Evolutionary conservation across 208 protist species (phyloP).

Genomic region (Trichomonas vaginalis): DNA sequence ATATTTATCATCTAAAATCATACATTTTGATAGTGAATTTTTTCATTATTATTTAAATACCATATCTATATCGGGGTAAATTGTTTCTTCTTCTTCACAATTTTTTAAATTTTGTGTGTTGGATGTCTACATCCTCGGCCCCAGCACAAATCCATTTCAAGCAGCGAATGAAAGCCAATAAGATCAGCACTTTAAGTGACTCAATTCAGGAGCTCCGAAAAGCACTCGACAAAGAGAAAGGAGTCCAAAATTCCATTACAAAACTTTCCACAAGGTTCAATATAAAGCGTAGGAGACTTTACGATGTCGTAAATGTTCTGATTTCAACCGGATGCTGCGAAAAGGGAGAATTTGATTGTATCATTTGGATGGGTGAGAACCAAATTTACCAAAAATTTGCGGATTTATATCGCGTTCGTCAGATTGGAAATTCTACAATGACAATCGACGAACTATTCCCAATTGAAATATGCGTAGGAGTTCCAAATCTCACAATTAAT

Average conservation of each 20-base stretch:
- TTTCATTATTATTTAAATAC: no score
- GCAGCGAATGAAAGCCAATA: not conserved
- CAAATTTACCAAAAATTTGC: not conserved
- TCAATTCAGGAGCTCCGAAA: not conserved
- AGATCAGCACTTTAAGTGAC: not conserved
- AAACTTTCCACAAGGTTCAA: not conserved
- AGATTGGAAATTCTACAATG: not conserved
- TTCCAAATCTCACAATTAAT: not conserved
- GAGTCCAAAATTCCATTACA: not conserved
- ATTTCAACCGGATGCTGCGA: not conserved
- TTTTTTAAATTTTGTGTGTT: no score
- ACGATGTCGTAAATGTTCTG: not conserved
- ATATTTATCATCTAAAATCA: no score
- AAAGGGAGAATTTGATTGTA: not conserved
- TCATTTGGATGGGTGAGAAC: not conserved
- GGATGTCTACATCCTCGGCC: not conserved
- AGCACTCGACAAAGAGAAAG: not conserved
- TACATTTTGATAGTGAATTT: no score
- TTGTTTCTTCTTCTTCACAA: not conserved
- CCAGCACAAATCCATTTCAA: not conserved
- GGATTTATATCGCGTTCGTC: not conserved
- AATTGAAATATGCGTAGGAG: not conserved
- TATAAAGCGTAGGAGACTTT: not conserved
- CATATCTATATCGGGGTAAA: no score
- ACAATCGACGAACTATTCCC: not conserved